Evolutionary conservation across 192 early-diverging fungal genomes (phyloP).

Genomic region (Coemansia sp.): DNA sequence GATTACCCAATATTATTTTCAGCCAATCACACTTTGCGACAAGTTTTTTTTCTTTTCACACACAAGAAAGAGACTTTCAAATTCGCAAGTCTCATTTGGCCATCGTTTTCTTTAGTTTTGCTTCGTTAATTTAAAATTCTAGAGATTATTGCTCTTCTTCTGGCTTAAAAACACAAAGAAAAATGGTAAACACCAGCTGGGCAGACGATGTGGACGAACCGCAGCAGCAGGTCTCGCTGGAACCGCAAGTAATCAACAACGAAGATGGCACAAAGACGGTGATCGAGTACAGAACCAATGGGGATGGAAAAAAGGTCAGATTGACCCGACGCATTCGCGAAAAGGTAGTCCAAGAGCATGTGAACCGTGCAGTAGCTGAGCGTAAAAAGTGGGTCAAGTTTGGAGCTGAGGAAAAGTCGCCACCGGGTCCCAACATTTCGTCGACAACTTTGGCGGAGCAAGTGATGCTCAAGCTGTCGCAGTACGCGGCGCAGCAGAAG

Average conservation of each 20-base stretch:
- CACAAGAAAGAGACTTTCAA: no score
- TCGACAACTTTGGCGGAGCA: slow-evolving; percentile 89
- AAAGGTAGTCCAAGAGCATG: slow-evolving; percentile 74
- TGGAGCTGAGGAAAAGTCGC: slow-evolving; percentile 77
- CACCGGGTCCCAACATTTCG: slow-evolving; percentile 81
- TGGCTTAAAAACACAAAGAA: slow-evolving; percentile 3
- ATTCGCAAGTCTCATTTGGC: no score
- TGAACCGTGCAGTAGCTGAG: slow-evolving; percentile 86
- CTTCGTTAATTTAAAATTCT: no score
- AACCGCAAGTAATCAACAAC: slow-evolving; percentile 40
- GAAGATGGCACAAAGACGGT: slow-evolving; percentile 82
- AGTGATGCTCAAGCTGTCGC: slow-evolving; percentile 81
- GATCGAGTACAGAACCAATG: slow-evolving; percentile 80
- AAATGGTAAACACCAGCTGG: slow-evolving; percentile 61
- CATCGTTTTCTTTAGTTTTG: no score
- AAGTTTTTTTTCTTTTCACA: no score
- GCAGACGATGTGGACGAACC: slow-evolving; percentile 73
- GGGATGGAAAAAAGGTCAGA: slow-evolving; percentile 91
- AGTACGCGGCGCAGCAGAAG: slow-evolving; percentile 52
- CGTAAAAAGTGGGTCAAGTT: slow-evolving; percentile 88
- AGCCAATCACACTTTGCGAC: no score
- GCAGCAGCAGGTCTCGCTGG: slow-evolving; percentile 36
- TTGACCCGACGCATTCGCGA: slow-evolving; percentile 79
- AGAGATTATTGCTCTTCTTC: no score
- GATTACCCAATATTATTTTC: no score